Percentiles rank a stretch among this genome's conserved stretches.
phyloP scores from a whole-genome alignment of 2,329 filamentous ascomycete genomes.

The Fusarium neocosmosporiellum region DNA sequence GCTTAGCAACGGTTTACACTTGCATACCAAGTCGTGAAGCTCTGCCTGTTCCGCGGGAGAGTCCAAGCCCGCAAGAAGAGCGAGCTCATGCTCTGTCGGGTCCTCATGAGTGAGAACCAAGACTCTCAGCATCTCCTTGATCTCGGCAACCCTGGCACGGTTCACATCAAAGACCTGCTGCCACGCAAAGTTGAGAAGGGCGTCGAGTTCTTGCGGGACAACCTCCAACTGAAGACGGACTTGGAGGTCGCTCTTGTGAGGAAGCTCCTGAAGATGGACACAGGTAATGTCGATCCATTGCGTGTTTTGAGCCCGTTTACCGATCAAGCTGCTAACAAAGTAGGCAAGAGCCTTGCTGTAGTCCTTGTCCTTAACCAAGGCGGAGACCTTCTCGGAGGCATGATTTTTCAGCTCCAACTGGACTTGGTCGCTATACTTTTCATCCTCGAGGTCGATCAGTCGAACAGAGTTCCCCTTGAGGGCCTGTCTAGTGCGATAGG shows the following conservation, averaged over 20 bases:
- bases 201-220: constrained; percentile 53
- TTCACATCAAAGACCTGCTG: constrained; percentile 49
- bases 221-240: constrained; percentile 53
- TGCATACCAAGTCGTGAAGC: constrained; percentile 49
- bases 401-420: constrained; percentile 33
- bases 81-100: constrained; percentile 52
- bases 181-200: constrained; percentile 53
- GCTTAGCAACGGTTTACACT: constrained; percentile 52
- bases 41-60: constrained; percentile 48
- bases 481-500: constrained; percentile 14
- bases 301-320: constrained; percentile 54
- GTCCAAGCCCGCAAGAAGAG: constrained; percentile 50
- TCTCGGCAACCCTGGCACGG: constrained; percentile 48
- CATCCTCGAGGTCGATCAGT: constrained; percentile 32
- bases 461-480: constrained; percentile 13
- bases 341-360: constrained; percentile 57
- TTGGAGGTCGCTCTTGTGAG: constrained; percentile 51
- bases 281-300: constrained; percentile 59
- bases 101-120: constrained; percentile 56
- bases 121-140: constrained; percentile 56
- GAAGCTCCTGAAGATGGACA: constrained; percentile 54
- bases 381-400: constrained; percentile 51
- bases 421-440: constrained; percentile 32
- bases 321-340: constrained; percentile 56
- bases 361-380: constrained; percentile 49